Conservation (phyloP, 805 yeast species). For the Metschnikowia hibisci region DNA sequence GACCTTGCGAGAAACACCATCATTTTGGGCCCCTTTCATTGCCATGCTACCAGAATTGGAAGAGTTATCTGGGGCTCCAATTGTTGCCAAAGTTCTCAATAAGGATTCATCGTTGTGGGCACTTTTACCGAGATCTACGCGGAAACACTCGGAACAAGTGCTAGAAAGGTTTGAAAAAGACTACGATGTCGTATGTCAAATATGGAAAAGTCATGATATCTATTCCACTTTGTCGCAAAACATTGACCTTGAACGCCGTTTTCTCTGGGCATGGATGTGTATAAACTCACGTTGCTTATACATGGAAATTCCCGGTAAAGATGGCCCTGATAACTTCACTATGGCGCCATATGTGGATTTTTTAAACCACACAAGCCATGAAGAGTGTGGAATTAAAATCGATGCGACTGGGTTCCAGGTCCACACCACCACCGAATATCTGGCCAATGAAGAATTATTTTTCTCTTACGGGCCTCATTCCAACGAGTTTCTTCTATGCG, state of each 20-base stretch:
- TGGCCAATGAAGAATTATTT: constrained; percentile 52
- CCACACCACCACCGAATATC: constrained; percentile 26
- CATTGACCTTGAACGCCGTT: constrained; percentile 22
- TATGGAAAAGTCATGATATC: neutral
- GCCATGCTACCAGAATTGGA: constrained; percentile 54
- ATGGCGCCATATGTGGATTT: constrained; percentile 91
- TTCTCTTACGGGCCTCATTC: constrained; percentile 87
- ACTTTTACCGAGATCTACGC: constrained; percentile 44
- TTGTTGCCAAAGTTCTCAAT: constrained; percentile 51
- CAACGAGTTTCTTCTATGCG: constrained; percentile 75
- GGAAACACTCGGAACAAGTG: constrained; percentile 40
- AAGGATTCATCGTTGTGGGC: constrained; percentile 26
- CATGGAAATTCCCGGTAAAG: constrained; percentile 57
- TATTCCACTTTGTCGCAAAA: constrained; percentile 19
- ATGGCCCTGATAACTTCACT: constrained; percentile 66
- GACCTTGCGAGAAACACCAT: constrained; percentile 28
- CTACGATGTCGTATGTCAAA: constrained; percentile 28
- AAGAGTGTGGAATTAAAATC: constrained; percentile 50
- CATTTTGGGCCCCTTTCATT: constrained; percentile 70
- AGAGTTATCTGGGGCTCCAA: constrained; percentile 57
- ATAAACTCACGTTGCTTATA: constrained; percentile 90
- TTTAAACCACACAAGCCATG: constrained; percentile 63
- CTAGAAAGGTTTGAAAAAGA: constrained; percentile 43
- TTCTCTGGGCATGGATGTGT: constrained; percentile 76
- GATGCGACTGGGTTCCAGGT: constrained; percentile 53